phyloP scores from a whole-genome alignment of 805 yeast species.

The Clavispora asparagi region DNA sequence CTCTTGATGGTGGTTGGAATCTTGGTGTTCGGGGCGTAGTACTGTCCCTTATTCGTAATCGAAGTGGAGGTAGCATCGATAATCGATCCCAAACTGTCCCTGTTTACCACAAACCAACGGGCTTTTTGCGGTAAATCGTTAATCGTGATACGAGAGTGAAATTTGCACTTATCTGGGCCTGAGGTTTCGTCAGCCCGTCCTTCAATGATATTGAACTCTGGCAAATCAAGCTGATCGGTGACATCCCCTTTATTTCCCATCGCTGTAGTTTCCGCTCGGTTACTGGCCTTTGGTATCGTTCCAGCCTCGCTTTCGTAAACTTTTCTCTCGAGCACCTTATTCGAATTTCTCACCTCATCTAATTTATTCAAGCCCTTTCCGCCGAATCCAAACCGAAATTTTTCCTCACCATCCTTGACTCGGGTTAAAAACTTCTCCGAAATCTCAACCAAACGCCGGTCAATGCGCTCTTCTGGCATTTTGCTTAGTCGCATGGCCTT shows the following conservation, averaged over 20 bases:
- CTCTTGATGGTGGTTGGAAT: slow-evolving; percentile 51
- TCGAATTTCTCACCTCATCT: slow-evolving; percentile 54
- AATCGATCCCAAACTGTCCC: slow-evolving; percentile 56
- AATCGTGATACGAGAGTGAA: slow-evolving; percentile 65
- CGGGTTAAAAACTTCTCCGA: slow-evolving; percentile 54
- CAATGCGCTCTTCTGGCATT: slow-evolving; percentile 39
- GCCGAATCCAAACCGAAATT: slow-evolving; percentile 76
- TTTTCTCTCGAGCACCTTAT: slow-evolving; percentile 45
- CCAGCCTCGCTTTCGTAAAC: slow-evolving; percentile 27
- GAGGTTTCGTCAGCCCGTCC: slow-evolving; percentile 50
- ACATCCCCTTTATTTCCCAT: neutral
- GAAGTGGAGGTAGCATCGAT: slow-evolving; percentile 71
- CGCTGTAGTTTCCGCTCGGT: neutral
- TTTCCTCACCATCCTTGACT: slow-evolving; percentile 60
- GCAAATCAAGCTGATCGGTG: slow-evolving; percentile 19
- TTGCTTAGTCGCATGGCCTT: slow-evolving; percentile 61
- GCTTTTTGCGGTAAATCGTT: slow-evolving; percentile 83
- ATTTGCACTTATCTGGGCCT: slow-evolving; percentile 51
- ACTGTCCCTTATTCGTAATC: slow-evolving; percentile 78
- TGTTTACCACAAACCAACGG: slow-evolving; percentile 71
- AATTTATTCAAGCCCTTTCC: slow-evolving; percentile 86
- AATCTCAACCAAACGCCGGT: slow-evolving; percentile 44
- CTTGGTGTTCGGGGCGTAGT: slow-evolving; percentile 38
- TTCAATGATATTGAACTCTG: slow-evolving; percentile 45
- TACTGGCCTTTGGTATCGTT: neutral